Evolutionary conservation across 2,329 filamentous ascomycete species (phyloP).

Genomic region (Aquanectria penicillioides): DNA sequence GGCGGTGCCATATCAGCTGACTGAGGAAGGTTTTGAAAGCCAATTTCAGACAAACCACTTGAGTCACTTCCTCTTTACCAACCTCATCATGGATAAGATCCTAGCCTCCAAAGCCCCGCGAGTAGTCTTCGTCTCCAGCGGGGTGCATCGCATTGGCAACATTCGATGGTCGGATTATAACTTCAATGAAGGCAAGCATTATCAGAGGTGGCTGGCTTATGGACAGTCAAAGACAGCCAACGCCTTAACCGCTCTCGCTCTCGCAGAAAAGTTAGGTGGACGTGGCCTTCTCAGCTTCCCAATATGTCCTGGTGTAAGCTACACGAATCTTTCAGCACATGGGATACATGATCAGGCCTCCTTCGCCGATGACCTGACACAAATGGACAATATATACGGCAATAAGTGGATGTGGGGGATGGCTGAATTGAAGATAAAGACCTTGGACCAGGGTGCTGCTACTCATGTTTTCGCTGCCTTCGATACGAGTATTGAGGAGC

Average conservation of each 20-base stretch:
- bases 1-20: constrained; percentile 40
- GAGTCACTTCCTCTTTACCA: constrained; percentile 55
- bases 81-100: constrained; percentile 52
- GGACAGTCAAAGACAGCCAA: constrained; percentile 48
- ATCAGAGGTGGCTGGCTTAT: constrained; percentile 41
- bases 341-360: neutral
- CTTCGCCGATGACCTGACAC: neutral
- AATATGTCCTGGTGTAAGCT: constrained; percentile 18
- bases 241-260: constrained; percentile 11
- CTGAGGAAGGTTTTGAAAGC: constrained; percentile 50
- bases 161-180: constrained; percentile 45
- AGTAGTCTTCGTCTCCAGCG: constrained; percentile 51
- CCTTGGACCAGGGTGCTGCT: constrained; percentile 12
- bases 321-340: neutral
- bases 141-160: constrained; percentile 37
- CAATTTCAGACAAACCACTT: constrained; percentile 56
- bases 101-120: constrained; percentile 44
- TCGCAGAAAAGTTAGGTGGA: constrained; percentile 27
- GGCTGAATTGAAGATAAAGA: neutral
- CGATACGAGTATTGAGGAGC: constrained; percentile 1
- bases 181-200: constrained; percentile 38
- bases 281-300: constrained; percentile 17
- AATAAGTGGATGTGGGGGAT: constrained; percentile 19
- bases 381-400: constrained; percentile 7
- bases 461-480: constrained; percentile 30